phyloP scores from a whole-genome alignment of 257 asterid genomes.

The Thymus quinquecostatus region DNA sequence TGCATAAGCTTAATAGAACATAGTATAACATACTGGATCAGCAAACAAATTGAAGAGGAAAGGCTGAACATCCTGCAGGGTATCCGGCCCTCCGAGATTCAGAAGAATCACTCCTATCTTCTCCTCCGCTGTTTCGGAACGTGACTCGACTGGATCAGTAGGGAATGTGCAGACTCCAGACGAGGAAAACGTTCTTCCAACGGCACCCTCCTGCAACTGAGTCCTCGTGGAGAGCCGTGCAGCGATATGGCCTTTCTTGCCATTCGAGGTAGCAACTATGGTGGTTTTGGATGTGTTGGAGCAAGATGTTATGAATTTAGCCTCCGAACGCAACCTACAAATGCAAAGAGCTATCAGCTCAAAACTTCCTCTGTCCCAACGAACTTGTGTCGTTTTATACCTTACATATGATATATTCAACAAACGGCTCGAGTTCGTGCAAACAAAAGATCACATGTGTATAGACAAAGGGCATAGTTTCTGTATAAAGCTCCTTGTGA shows the following conservation, averaged over 20 bases:
- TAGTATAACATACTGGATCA: constrained; percentile 69
- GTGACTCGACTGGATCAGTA: constrained; percentile 36
- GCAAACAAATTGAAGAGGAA: constrained; percentile 89
- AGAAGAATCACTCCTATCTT: constrained; percentile 85
- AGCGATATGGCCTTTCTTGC: constrained; percentile 27
- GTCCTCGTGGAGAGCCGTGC: constrained; percentile 45
- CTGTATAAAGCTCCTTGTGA: background rate
- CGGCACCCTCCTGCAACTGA: constrained; percentile 34
- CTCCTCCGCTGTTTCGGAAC: constrained; percentile 54
- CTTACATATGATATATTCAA: no score
- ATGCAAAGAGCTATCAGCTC: constrained; percentile 19
- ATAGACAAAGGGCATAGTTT: background rate
- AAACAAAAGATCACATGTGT: background rate
- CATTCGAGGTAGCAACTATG: constrained; percentile 29
- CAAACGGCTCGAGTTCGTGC: background rate
- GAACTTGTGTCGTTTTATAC: no score
- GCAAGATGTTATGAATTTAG: constrained; percentile 36
- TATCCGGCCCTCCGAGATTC: constrained; percentile 96
- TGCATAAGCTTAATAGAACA: background rate
- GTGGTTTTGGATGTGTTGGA: constrained; percentile 31
- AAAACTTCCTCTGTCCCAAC: background rate
- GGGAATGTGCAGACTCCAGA: constrained; percentile 53
- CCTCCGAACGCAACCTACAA: constrained; percentile 49
- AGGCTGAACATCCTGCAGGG: constrained; percentile 93
- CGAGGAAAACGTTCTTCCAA: constrained; percentile 54